A percentile compares a stretch with the other conserved stretches of the same genome.
phyloP scores from a whole-genome alignment of 163 green algal species.

The Scenedesmus sp. region DNA sequence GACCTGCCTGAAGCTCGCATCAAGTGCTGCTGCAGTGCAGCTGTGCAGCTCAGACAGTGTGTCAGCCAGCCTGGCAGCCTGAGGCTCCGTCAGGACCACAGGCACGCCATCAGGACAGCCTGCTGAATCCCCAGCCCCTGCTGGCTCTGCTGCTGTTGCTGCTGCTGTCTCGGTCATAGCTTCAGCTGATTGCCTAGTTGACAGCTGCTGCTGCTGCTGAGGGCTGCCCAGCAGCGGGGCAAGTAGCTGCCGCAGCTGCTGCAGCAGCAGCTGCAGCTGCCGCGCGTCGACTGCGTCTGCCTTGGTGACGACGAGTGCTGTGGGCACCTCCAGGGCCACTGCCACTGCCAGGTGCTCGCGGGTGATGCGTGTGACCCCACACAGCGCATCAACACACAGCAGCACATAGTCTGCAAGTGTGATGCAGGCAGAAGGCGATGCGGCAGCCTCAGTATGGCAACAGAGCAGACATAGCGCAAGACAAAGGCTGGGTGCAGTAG shows the following conservation, averaged over 20 bases:
- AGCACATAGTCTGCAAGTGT: slow-evolving; percentile 79
- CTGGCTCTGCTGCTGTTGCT: slow-evolving; percentile 3
- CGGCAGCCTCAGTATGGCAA: not conserved
- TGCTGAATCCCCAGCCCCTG: not conserved
- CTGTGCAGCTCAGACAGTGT: slow-evolving; percentile 41
- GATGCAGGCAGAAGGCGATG: not conserved
- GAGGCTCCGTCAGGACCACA: slow-evolving; percentile 53
- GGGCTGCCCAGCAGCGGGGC: slow-evolving; percentile 42
- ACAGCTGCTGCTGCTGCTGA: slow-evolving; percentile 26
- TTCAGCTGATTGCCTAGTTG: not conserved
- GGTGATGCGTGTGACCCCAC: slow-evolving; percentile 69
- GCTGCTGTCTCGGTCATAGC: not conserved
- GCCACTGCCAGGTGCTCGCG: slow-evolving; percentile 85
- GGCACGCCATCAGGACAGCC: slow-evolving; percentile 40
- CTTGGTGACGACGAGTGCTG: slow-evolving; percentile 61
- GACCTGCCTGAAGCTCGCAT: slow-evolving; percentile 39
- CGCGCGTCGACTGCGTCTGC: slow-evolving; percentile 43
- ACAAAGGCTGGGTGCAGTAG: not conserved
- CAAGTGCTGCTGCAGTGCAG: slow-evolving; percentile 27
- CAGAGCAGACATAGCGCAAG: not conserved
- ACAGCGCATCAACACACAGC: slow-evolving; percentile 74
- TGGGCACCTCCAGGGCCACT: slow-evolving; percentile 75
- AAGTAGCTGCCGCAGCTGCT: slow-evolving; percentile 49
- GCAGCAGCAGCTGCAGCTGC: slow-evolving; percentile 52
- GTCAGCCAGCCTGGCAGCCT: slow-evolving; percentile 52